Evolutionary conservation across 176 grass and related monocot species (phyloP), one percentile per base, ranked within the genome.

Genomic region (Hordeum marinum): DNA sequence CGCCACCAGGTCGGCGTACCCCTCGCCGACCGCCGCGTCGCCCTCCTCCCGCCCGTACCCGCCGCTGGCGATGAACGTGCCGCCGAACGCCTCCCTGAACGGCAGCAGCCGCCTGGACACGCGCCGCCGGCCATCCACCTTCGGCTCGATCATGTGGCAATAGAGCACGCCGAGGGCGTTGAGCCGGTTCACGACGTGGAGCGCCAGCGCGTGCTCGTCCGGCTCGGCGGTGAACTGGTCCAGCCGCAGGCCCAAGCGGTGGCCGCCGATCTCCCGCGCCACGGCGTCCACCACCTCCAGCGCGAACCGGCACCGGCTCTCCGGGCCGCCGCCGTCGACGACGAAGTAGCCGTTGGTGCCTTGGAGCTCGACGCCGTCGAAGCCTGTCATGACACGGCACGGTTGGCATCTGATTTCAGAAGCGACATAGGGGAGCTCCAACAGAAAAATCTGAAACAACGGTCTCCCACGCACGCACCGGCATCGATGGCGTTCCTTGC

Each of bases 1-100:
- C 3, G 76, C 92, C 7, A 94, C 83, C 12, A 94, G 63, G 77
- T 90, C 91, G 11, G 91, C 85, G 57, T 88, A 90, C 14, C 85
- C 88, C 8, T 72, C 86, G 4, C 13, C 68, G 57, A 91, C 76
- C 7, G 63, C 92, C 12, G 69, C 69, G 81, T 78, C 54, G 5
- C 92, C 89, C 17, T 94, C 88, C 21, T 84, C 91, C 11, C 82
- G 73, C 4, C 75, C 13, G 71, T 88, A 93, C 20, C 52, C 86
- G 24, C 92, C 83, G 6, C 43, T 77, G 12, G 43, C 83, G 17
- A 94, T 71, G 81, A 91, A 87, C 21, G 85, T 84, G 3, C 83
- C 75, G 20, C 46, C 15, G 54, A 91, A 94, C 48, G 84, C 89
- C 45, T 87, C 76, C 74, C 89, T 77, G 82, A 86, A 70, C 6